Base-by-base conservation (phyloP, 2,329 filamentous ascomycete genomes). In the Claviceps pusilla region DNA sequence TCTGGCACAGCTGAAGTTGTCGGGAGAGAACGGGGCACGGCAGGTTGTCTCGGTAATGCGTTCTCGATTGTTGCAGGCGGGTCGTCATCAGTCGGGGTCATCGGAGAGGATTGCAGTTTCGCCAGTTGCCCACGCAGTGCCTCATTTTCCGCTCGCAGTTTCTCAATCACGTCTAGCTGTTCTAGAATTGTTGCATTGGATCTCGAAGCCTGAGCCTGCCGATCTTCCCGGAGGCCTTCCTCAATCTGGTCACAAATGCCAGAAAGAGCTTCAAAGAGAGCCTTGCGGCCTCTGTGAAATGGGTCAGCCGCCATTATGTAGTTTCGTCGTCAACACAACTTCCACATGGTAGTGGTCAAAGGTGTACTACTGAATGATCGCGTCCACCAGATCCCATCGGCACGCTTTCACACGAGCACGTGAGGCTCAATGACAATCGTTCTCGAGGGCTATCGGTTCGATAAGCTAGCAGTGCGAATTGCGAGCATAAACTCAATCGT, bases 61-160 rank as follows among this genome's bases (percentile, higher is more conserved):
- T 51, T 39, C 37, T 51, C 33, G 19, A 16, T 16, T 35, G 47
- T 16, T 4, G 48, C 43, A 47, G 9, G 19, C 41, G 49, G 41
- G 12, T 24, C 31, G 7, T 28, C 33, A 11, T 35, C 35, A 35
- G 51, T 35, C 29, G 48, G 11, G 19, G 49, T 50, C 10, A 35
- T 16, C 10, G 12, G 3, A 19, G 51, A 31, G 4, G 47, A 51
- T 41, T 29, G 48, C 1, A 53, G 3, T 10, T 35, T 31, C 6
- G 55, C 54, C 10, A 77, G 56, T 53, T 74, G 66, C 37, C 59
- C 61, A 51, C 65, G 67, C 6, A 79, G 65, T 4, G 63, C 57
- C n/a, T 58, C 59, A 51, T 75, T 76, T 56, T 76, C 72, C 16
- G 67, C 59, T 53, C 74, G 68, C 31, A 78, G 59, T 1, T 58